Base-by-base conservation (phyloP, 2,329 filamentous ascomycete genomes). In the Trichoderma brevicompactum region DNA sequence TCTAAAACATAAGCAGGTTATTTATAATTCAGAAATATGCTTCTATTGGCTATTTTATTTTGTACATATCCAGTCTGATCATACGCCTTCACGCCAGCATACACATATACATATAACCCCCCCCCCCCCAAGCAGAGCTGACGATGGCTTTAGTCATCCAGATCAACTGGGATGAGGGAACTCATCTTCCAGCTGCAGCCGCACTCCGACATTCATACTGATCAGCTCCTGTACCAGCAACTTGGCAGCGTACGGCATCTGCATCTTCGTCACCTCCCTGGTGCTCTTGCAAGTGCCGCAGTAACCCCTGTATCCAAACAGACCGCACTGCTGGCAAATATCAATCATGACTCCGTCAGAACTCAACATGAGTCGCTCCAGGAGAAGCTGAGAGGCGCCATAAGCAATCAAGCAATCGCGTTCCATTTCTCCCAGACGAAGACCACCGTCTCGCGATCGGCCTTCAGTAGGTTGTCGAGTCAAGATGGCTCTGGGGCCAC, bases 341-440 rank as follows among this genome's bases (percentile, higher is more conserved):
- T 99, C 95, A 55, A 98, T 91, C 70, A 91, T 85, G 69, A 95
- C 92, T 10, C 90, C 92, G 79, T 99, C 95, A 1, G 92, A 96
- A 68, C 90, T 94, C 68, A 96, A 86, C 96, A 99, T 99, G 67
- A 99, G 82, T 43, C 95, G 88, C 79, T 99, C 95, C 3, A 98
- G 83, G 38, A 99, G 83, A 41, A 99, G 83, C 78, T 99, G 95
- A 62, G 89, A 93, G 8, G 95, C 95, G 65, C 95, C 95, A 76
- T 99, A 99, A 9, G 95, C 95, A 71, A 99, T 98, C 68, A 99
- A 78, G 79, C 95, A 99, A 81, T 99, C 95, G 72, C 95, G 92
- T 77, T 99, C 95, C 96, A 99, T 99, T 80, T 99, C 95, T 75
- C 96, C 95, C 52, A 99, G 82, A 76, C 95, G 89, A 49, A 99